Base-by-base conservation (phyloP, 495 filamentous ascomycete genomes). In the Trichoderma reesei region DNA sequence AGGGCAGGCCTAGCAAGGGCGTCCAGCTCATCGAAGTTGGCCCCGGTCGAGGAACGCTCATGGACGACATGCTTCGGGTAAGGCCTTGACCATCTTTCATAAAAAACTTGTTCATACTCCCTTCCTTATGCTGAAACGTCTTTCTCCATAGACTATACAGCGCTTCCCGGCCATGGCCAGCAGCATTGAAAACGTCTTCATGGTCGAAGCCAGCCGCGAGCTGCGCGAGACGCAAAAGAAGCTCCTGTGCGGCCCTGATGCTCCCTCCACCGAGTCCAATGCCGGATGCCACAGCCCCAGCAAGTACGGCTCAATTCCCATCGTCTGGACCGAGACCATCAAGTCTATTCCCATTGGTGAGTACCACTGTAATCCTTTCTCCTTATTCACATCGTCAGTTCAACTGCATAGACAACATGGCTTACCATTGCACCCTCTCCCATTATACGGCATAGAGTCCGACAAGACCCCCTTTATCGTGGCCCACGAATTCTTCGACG, bases 401-500 rank as follows among this genome's bases (percentile, higher is more conserved):
- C 16, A 56, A 63, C 34, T 60, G 63, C 16, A 39, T 10, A 63
- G 31, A n/a, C 20, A 67, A 38, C 64, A 61, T 20, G 36, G 1
- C 16, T 20, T 7, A 48, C 14, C 44, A 16, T 20, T 10, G n/a
- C 62, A 5, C 64, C n/a, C n/a, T n/a, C n/a, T n/a, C n/a, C n/a
- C n/a, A n/a, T n/a, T n/a, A n/a, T n/a, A n/a, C n/a, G n/a, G n/a
- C n/a, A n/a, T n/a, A 74, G 77, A 80, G 70, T 74, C 79, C 65
- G 78, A 66, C 64, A 91, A 90, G 68, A 90, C 86, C 16, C 92
- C 94, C 1, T 94, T 96, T 75, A 94, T 98, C 61, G 83, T 97
- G 41, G 94, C 93, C 11, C 94, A 98, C 72, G 94, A 98, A 72
- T 97, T 98, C 80, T 98, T 98, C 75, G 94, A 98, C 70, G 94